Percentiles rank a stretch among this genome's conserved stretches.
phyloP scores from a whole-genome alignment of 768 basidiomycete genomes.

The Amylocystis lapponica region DNA sequence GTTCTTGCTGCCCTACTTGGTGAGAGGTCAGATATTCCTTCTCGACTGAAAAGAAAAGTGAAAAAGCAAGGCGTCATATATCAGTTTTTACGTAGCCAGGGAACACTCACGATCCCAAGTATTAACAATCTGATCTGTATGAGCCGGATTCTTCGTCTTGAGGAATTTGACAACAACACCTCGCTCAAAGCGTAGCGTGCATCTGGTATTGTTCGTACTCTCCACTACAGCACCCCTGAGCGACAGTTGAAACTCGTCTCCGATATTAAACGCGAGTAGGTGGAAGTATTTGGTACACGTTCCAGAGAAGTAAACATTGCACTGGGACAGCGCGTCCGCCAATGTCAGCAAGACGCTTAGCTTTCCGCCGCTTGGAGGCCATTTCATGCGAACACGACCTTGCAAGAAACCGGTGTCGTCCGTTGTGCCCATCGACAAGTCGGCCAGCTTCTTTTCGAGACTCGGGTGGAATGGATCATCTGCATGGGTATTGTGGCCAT shows the following conservation, averaged over 20 bases:
- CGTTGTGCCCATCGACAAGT: conserved; percentile 25
- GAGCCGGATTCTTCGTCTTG: conserved; percentile 13
- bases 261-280: conserved; percentile 34
- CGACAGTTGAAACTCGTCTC: conserved; percentile 40
- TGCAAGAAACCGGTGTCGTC: conserved; percentile 36
- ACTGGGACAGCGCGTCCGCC: conserved; percentile 6
- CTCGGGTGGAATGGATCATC: conserved; percentile 3
- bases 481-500: neutral
- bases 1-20: conserved; percentile 6
- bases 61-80: neutral
- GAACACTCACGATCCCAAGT: conserved; percentile 38
- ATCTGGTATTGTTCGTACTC: conserved; percentile 28
- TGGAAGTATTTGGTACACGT: conserved; percentile 23
- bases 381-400: conserved; percentile 40
- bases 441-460: conserved; percentile 8
- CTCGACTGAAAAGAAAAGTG: neutral
- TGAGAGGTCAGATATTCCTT: conserved; percentile 4
- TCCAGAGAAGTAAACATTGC: conserved; percentile 32
- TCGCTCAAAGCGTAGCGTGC: conserved; percentile 36
- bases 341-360: conserved; percentile 19
- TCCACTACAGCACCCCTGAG: conserved; percentile 38
- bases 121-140: conserved; percentile 29
- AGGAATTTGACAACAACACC: conserved; percentile 39
- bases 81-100: too few relatives aligned
- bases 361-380: conserved; percentile 23